Evolutionary conservation across 106 monocot species (phyloP).

Genomic region (Allium sativum): DNA sequence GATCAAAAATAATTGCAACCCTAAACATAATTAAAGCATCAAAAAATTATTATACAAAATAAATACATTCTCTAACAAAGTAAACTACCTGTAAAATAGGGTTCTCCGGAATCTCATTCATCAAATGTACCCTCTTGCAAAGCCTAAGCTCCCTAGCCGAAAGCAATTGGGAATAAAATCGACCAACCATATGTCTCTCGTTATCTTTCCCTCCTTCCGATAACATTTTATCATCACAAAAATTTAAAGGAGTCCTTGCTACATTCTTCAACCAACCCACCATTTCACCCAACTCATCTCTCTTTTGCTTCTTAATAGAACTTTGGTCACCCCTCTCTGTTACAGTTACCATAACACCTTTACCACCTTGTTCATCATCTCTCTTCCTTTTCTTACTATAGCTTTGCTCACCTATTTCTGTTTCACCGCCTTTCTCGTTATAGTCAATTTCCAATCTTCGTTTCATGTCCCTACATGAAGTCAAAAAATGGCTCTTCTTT

Average conservation of each 20-base stretch:
- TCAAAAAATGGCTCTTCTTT: constrained; percentile 32
- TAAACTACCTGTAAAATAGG: constrained; percentile 25
- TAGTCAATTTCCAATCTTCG: constrained; percentile 6
- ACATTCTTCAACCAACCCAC: constrained; percentile 47
- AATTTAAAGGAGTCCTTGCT: constrained; percentile 31
- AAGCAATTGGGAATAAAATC: constrained; percentile 20
- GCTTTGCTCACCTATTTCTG: constrained; percentile 1
- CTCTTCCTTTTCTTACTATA: constrained; percentile 44
- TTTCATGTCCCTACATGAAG: constrained; percentile 10
- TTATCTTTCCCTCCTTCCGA: constrained; percentile 9
- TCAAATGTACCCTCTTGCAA: constrained; percentile 10
- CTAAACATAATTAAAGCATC: neutral
- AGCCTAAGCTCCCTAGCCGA: constrained; percentile 23
- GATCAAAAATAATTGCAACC: neutral
- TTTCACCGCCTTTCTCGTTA: neutral
- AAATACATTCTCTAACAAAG: neutral
- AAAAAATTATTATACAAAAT: neutral
- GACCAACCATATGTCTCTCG: neutral
- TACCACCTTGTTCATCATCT: neutral
- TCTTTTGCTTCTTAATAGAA: constrained; percentile 39
- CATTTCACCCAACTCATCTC: constrained; percentile 26
- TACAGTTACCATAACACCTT: neutral
- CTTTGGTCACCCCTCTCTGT: constrained; percentile 1
- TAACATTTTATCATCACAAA: neutral
- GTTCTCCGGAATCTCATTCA: neutral